Evolutionary conservation across 1,284 basidiomycete genomes (phyloP), one percentile per base, ranked within the genome.

Genomic region (Rhodotorula sp.): DNA sequence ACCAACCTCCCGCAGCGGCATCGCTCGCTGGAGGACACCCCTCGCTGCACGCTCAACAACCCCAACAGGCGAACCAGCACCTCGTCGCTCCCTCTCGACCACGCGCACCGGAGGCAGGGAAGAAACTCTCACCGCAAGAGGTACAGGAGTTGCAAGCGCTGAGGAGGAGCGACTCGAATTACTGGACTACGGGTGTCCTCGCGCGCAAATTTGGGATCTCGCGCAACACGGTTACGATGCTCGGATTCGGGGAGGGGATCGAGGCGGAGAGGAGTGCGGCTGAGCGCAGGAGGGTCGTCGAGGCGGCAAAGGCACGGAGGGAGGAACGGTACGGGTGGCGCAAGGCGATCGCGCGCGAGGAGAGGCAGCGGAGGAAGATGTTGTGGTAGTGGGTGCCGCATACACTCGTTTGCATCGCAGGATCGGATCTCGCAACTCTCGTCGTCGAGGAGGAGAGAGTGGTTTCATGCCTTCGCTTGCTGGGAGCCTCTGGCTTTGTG

Each of bases 281-380:
- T 29, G 62, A 30, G 20, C 67, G 70, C 57, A 59, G 48, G 59
- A 44, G 22, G 9, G 30, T 34, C 39, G 55, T 74, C 29, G 62
- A 63, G 17, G 17, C 10, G 24, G 34, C 51, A 30, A 51, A 49
- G 56, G 49, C 27, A n/a, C 27, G 39, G 59, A 24, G n/a, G 22
- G 67, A 74, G 58, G 59, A 9, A 2, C 8, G n/a, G 27, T 71
- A 66, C 62, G 72, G 72, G 19, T 74, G 72, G 72, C 71, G 69
- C 65, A 71, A 71, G 62, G 36, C 36, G 13, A 72, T 72, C 27
- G 70, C 70, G 39, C 60, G 67, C 39, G 69, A 74, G 59, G 72
- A 74, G 57, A 54, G 72, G 34, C 67, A 60, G 62, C 54, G 67
- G 32, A 58, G 72, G 56, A 67, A 67, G 46, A 22, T 27, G 2